Percentiles rank a stretch among this genome's conserved stretches.
phyloP scores from a whole-genome alignment of 2,329 filamentous ascomycete species.

The Pestalotiopsis sp. region DNA sequence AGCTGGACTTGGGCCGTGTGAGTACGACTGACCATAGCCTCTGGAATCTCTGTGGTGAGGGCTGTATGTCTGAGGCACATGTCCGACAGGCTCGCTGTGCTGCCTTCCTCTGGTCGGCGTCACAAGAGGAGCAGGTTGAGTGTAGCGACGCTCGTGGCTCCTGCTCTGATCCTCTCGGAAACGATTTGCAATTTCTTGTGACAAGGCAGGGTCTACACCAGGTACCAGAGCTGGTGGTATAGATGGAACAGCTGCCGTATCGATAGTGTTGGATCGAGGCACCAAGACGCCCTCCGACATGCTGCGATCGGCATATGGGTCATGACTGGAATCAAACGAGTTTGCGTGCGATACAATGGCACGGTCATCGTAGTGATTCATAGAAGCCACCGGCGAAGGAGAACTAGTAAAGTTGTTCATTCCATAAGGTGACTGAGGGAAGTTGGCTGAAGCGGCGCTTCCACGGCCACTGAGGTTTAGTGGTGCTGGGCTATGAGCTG shows the following conservation, averaged over 20 bases:
- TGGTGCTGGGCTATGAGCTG: slow-evolving; percentile 45
- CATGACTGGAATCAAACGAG: slow-evolving; percentile 17
- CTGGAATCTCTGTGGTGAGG: slow-evolving; percentile 23
- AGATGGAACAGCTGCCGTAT: slow-evolving; percentile 36
- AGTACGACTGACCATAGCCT: slow-evolving; percentile 39
- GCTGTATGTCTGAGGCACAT: slow-evolving; percentile 26
- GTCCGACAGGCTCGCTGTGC: slow-evolving; percentile 34
- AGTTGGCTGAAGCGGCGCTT: slow-evolving; percentile 34
- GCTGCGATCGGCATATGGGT: neutral
- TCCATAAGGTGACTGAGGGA: slow-evolving; percentile 31
- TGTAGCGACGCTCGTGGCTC: slow-evolving; percentile 49
- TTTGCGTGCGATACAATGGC: slow-evolving; percentile 10
- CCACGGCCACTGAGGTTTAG: slow-evolving; percentile 43
- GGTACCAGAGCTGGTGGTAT: slow-evolving; percentile 63
- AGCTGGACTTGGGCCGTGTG: slow-evolving; percentile 36
- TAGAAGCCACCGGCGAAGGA: slow-evolving; percentile 34
- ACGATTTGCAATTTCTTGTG: slow-evolving; percentile 60
- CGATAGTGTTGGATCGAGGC: slow-evolving; percentile 40
- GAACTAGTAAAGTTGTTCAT: slow-evolving; percentile 31
- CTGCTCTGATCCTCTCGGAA: slow-evolving; percentile 53
- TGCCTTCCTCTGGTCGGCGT: slow-evolving; percentile 45
- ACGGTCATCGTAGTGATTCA: slow-evolving; percentile 15
- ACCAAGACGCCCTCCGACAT: slow-evolving; percentile 13
- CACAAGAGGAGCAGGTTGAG: slow-evolving; percentile 37
- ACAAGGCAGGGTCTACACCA: slow-evolving; percentile 59